A percentile compares a stretch with the other conserved stretches of the same genome.
Evolutionary conservation across 1,284 basidiomycete species (phyloP).

Genomic region (Leccinum holopus): DNA sequence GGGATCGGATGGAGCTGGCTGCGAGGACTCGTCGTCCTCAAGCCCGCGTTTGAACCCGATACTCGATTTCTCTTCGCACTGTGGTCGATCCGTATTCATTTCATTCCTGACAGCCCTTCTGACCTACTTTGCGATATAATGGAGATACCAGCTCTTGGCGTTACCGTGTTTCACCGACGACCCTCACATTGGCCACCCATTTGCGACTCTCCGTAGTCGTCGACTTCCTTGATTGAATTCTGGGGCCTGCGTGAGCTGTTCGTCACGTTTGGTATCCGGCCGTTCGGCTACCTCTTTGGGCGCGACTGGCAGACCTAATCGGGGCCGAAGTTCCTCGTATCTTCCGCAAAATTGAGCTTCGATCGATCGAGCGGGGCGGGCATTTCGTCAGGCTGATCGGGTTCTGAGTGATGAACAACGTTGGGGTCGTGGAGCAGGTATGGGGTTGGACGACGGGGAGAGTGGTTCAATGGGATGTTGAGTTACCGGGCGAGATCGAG

Average conservation of each 20-base stretch:
- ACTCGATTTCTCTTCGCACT: constrained; percentile 15
- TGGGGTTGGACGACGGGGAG: constrained; percentile 44
- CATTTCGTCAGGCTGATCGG: constrained; percentile 35
- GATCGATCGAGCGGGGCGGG: constrained; percentile 54
- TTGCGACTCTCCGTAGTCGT: constrained; percentile 40
- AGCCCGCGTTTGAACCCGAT: constrained; percentile 14
- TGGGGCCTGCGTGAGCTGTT: constrained; percentile 40
- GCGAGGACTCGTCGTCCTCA: constrained; percentile 18
- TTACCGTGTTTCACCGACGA: constrained; percentile 36
- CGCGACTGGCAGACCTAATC: constrained; percentile 43
- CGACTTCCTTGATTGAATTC: constrained; percentile 40
- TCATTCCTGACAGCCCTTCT: constrained; percentile 20
- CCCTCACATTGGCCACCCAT: constrained; percentile 43
- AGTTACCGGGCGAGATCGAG: constrained; percentile 9
- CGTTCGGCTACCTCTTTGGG: constrained; percentile 41
- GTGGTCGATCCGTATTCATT: constrained; percentile 42
- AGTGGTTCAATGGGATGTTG: constrained; percentile 15
- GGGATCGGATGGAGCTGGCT: constrained; percentile 36
- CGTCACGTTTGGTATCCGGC: constrained; percentile 28
- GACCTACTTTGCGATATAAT: constrained; percentile 41
- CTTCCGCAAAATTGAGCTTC: constrained; percentile 55
- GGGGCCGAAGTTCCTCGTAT: constrained; percentile 51
- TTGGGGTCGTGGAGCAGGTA: constrained; percentile 50
- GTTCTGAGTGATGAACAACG: constrained; percentile 44
- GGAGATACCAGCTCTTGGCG: constrained; percentile 41